Evolutionary conservation across 1,284 basidiomycete species (phyloP).

Genomic region (Mycena sp.): DNA sequence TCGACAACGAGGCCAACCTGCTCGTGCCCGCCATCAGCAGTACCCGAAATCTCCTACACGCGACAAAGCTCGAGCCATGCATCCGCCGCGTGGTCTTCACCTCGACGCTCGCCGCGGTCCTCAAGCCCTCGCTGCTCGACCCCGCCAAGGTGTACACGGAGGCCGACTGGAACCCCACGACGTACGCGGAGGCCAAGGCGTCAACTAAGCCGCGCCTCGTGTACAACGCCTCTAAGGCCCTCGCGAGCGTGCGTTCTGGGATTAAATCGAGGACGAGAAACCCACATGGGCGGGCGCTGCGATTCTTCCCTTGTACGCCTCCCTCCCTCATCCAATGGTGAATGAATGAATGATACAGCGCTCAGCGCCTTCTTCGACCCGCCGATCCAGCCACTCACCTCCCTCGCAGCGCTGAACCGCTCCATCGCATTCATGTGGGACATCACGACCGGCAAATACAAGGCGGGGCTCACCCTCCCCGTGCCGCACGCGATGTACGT

Average conservation of each 20-base stretch:
- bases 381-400: slow-evolving; percentile 20
- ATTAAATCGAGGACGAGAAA: no score
- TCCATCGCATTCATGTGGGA: slow-evolving; percentile 24
- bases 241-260: slow-evolving; percentile 30
- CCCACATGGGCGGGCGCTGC: slow-evolving; percentile 17
- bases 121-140: background rate
- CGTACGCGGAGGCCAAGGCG: no score
- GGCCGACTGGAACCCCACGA: no score
- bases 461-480: slow-evolving; percentile 8
- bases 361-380: slow-evolving; percentile 21
- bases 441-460: slow-evolving; percentile 16
- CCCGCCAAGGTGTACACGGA: no score
- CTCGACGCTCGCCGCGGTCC: slow-evolving; percentile 11
- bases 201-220: slow-evolving; percentile 8
- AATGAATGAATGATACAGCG: no score
- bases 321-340: no score
- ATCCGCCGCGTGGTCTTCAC: slow-evolving; percentile 26
- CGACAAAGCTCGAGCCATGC: slow-evolving; percentile 18
- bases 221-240: slow-evolving; percentile 21
- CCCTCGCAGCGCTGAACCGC: slow-evolving; percentile 17
- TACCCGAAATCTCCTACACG: slow-evolving; percentile 15
- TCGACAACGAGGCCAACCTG: slow-evolving; percentile 14
- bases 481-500: slow-evolving; percentile 1
- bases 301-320: slow-evolving; percentile 22
- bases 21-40: slow-evolving; percentile 24